phyloP scores from a whole-genome alignment of 2,329 filamentous ascomycete species.

The Cladosporium sphaerospermum region DNA sequence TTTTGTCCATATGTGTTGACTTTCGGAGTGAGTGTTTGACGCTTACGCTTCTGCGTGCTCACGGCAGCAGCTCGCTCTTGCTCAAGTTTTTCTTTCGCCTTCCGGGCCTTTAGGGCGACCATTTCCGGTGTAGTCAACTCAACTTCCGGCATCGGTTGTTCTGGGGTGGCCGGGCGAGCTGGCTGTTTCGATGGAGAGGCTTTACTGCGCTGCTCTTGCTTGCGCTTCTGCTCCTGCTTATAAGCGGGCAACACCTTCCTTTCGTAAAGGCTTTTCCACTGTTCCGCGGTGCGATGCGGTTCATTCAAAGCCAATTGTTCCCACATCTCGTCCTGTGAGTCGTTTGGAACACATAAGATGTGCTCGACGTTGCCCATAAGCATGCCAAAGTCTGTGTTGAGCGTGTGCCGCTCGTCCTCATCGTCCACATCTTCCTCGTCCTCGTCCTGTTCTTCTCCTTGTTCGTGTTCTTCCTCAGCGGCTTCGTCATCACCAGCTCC shows the following conservation, averaged over 20 bases:
- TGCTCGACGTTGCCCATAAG: slow-evolving; percentile 16
- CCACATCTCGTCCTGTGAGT: slow-evolving; percentile 23
- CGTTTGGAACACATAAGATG: slow-evolving; percentile 19
- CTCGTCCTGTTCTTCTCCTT: background rate
- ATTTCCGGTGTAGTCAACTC: slow-evolving; percentile 2
- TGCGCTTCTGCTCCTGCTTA: slow-evolving; percentile 7
- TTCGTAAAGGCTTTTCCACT: slow-evolving; percentile 19
- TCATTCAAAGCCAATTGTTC: slow-evolving; percentile 16
- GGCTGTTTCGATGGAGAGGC: background rate
- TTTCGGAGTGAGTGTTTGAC: background rate
- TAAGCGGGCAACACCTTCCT: slow-evolving; percentile 21
- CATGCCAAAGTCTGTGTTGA: background rate
- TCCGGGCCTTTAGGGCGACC: background rate
- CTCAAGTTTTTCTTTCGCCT: background rate
- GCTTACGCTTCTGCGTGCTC: slow-evolving; percentile 7
- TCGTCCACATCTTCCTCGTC: background rate
- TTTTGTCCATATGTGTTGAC: background rate
- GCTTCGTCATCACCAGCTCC: background rate
- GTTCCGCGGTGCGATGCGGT: slow-evolving; percentile 6
- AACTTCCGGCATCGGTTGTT: background rate
- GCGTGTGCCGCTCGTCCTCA: background rate
- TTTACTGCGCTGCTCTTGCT: background rate
- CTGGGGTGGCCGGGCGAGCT: background rate
- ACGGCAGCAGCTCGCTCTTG: background rate
- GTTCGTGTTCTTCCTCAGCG: slow-evolving; percentile 14